These are phyloP conservation scores for Phytophthora pini DNA, from an alignment of 352 stramenopile species.

Conservation along the genomic window DNA sequence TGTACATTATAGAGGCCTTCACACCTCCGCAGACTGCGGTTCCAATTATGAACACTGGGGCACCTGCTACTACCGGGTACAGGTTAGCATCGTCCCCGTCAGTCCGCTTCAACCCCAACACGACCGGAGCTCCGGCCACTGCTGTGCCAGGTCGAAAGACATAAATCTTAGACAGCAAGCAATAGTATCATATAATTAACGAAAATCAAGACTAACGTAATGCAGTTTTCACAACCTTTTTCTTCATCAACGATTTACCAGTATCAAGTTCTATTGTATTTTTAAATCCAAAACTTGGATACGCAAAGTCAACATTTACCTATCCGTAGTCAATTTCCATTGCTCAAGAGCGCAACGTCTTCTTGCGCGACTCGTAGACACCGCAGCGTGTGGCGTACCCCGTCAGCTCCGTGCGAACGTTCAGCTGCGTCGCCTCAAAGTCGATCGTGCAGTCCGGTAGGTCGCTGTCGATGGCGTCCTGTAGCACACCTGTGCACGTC, in stretches of 20 bases:
- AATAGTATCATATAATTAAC: conserved; percentile 34
- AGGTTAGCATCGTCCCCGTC: conserved; percentile 30
- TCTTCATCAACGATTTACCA: too few relatives aligned
- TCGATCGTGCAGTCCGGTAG: conserved; percentile 46
- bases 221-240: conserved; percentile 12
- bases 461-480: conserved; percentile 27
- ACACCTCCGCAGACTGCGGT: conserved; percentile 20
- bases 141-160: conserved; percentile 25
- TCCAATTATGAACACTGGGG: conserved; percentile 27
- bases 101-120: conserved; percentile 31
- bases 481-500: conserved; percentile 34
- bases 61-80: conserved; percentile 28
- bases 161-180: conserved; percentile 19
- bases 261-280: too few relatives aligned
- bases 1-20: conserved; percentile 34
- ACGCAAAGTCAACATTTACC: not conserved
- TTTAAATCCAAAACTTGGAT: too few relatives aligned
- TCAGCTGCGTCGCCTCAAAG: conserved; percentile 30
- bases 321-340: not conserved
- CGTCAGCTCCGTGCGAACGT: conserved; percentile 33
- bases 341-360: conserved; percentile 6
- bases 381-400: conserved; percentile 28
- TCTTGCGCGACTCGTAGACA: conserved; percentile 29
- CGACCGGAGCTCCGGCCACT: conserved; percentile 13
- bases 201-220: conserved; percentile 25